Evolutionary conservation across 202 grass and related monocot genomes (phyloP), one percentile per base, ranked within the genome.

Genomic region (Saccharum hybrid): DNA sequence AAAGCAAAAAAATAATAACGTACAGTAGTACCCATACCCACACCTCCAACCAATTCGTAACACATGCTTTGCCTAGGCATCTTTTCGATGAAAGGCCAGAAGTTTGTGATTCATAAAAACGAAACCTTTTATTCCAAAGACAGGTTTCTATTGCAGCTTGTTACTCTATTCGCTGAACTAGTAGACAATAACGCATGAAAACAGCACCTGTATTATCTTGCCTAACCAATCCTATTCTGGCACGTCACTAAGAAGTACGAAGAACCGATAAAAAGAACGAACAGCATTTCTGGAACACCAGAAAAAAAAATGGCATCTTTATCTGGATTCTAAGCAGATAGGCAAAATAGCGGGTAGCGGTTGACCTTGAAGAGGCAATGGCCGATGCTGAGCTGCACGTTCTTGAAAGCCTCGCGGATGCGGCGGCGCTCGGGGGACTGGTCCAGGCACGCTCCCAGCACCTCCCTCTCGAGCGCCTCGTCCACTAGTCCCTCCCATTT

Each of bases 351-450:
- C 37, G 2, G 31, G 22, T 0, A 10, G 12, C 21, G 75, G 48
- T 3, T 74, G 49, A 57, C 93, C 94, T 93, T 94, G 75, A 97
- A 94, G 88, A 98, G 83, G 79, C 96, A 98, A 88, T 98, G 92
- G 51, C 95, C 95, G 51, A 98, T 95, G 37, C 31, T 88, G 38
- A 87, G 87, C 83, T 95, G 95, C 48, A 93, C 85, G 71, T 88
- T 81, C 85, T 95, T 98, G 85, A 98, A 98, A 1, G 87, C 87
- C 52, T 98, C 85, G 41, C 95, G 86, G 64, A 98, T 85, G 56
- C 88, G 87, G 85, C 92, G 90, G 79, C 95, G 87, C 68, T 91
- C 90, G 5, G 86, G 71, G 18, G 90, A 92, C 70, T 95, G 80
- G 79, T 98, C 96, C 23, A 98, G 87, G 79, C 88, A 93, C 8